Percentiles rank a stretch among this genome's conserved stretches.
Conservation (phyloP, 2,329 filamentous ascomycete species). For the Xylaria sp. region DNA sequence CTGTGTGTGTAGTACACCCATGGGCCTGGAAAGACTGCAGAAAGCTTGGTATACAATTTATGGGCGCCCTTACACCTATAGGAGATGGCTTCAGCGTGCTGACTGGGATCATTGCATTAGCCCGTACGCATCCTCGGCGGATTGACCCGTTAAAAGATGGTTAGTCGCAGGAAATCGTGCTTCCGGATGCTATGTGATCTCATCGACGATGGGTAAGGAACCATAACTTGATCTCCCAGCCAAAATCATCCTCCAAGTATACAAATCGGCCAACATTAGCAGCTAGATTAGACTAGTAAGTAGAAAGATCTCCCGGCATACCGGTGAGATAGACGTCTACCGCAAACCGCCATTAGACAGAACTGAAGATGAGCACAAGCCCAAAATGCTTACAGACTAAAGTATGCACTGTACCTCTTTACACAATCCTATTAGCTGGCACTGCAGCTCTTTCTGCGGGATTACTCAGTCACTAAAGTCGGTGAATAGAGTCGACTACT, state of each 20-base stretch:
- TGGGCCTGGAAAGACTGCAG: background rate
- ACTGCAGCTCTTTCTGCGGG: constrained; percentile 1
- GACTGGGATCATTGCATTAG: constrained; percentile 32
- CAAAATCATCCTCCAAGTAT: background rate
- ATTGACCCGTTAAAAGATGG: constrained; percentile 23
- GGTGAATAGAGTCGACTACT: constrained; percentile 13
- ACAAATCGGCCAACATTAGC: background rate
- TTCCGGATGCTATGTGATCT: constrained; percentile 7
- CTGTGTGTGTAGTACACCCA: constrained; percentile 1
- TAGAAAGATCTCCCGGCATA: constrained; percentile 2
- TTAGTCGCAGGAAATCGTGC: constrained; percentile 18
- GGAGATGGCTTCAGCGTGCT: constrained; percentile 21
- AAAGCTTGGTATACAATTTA: constrained; percentile 34
- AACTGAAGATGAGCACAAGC: background rate
- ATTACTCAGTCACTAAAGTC: constrained; percentile 15
- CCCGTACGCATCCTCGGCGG: constrained; percentile 15
- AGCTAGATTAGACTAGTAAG: background rate
- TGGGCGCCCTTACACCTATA: constrained; percentile 3
- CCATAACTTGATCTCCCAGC: constrained; percentile 1
- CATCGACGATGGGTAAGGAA: background rate
- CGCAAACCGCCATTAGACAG: too few species aligned
- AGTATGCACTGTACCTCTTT: constrained; percentile 2
- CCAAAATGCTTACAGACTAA: background rate
- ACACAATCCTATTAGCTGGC: constrained; percentile 6
- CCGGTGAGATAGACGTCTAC: background rate